Evolutionary conservation across 805 yeast genomes (phyloP).

Genomic region (Priceomyces melissophilus): DNA sequence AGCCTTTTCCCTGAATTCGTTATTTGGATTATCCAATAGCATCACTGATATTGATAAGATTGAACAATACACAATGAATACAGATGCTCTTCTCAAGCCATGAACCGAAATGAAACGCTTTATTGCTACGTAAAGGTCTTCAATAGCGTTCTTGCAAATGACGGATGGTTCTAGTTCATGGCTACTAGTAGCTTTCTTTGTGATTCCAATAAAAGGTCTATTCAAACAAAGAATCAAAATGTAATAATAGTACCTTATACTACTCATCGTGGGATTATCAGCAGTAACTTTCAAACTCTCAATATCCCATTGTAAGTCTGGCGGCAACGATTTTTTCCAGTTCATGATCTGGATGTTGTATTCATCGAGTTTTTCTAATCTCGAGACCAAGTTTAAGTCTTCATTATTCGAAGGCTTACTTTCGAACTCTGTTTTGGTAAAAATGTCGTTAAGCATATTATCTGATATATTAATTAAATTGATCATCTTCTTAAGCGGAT

Average conservation of each 20-base stretch:
- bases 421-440: conserved; percentile 35
- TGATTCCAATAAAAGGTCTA: conserved; percentile 52
- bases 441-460: conserved; percentile 42
- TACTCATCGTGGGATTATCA: conserved; percentile 51
- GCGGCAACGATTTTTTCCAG: conserved; percentile 52
- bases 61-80: conserved; percentile 46
- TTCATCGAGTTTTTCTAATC: conserved; percentile 34
- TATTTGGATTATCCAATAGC: conserved; percentile 29
- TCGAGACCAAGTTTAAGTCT: conserved; percentile 42
- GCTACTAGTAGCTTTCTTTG: conserved; percentile 11
- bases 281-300: conserved; percentile 37
- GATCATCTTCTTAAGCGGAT: conserved; percentile 41
- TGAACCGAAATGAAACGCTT: conserved; percentile 34
- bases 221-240: conserved; percentile 56
- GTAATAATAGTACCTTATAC: conserved; percentile 56
- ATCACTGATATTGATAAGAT: conserved; percentile 44
- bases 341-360: conserved; percentile 48
- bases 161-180: conserved; percentile 25
- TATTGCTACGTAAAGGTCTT: conserved; percentile 39
- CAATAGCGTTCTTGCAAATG: conserved; percentile 39
- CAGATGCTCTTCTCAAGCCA: conserved; percentile 41
- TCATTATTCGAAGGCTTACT: conserved; percentile 25
- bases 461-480: conserved; percentile 43
- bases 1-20: conserved; percentile 22
- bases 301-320: conserved; percentile 48